Base-by-base conservation (phyloP, 2,329 filamentous ascomycete species). In the Apiospora marii region DNA sequence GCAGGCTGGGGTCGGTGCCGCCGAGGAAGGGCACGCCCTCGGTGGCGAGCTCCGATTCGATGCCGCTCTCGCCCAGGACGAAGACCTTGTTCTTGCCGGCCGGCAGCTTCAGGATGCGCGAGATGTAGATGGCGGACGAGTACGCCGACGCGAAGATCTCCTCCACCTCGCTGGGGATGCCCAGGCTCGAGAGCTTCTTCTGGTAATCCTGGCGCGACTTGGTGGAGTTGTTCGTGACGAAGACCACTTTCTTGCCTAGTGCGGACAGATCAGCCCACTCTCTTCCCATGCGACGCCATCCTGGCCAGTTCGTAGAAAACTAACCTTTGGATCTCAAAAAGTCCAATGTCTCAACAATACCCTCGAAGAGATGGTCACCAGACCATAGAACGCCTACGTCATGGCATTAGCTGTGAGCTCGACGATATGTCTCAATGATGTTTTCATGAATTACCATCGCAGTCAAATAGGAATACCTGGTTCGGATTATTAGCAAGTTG, bases 151-250 rank as follows among this genome's bases (percentile, higher is more conserved):
- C 95, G 81, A 99, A 99, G 76, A 99, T 93, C 85, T 99, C 96
- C 80, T 98, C 94, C 61, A 93, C 90, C 73, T 90, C 87, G 77
- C 91, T 92, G 1, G 93, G 92, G 78, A 99, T 98, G 67, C 93
- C 93, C 81, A 98, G 88, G 71, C 85, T 85, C 67, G 93, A 90
- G 73, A 99, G 92, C 81, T 98, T 99, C 86, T 96, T 94, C 82
- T 93, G 92, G 84, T 99, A 99, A 81, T 98, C 95, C 69, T 89
- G 87, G 72, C 96, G 93, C 14, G 96, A 98, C 82, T 99, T 99
- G 72, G 96, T 98, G 80, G 95, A 98, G 86, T 99, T 99, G 86
- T 99, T 99, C 53, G 96, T 99, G 70, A 99, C 96, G 81, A 99
- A 99, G 71, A 99, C 92, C 46, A 96, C 89, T 81, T 92, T 92